phyloP scores from a whole-genome alignment of 495 filamentous ascomycete genomes.

The Penicilliopsis zonata region DNA sequence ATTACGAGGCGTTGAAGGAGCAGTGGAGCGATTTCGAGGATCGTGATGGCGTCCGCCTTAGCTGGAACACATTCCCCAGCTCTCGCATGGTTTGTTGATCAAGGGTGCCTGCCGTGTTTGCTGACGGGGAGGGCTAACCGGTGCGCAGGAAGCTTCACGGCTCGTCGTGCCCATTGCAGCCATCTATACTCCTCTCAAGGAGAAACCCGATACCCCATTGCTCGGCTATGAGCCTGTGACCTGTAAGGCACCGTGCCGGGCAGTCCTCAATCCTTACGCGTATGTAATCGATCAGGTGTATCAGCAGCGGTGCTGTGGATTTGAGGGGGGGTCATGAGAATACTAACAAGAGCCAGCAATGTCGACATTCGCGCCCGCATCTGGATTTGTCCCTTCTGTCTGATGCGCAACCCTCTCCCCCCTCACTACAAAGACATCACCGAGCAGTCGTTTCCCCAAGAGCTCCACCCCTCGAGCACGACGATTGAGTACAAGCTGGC shows the following conservation, averaged over 20 bases:
- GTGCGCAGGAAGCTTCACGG: slow-evolving; percentile 76
- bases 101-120: slow-evolving; percentile 2
- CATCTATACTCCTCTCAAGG: slow-evolving; percentile 92
- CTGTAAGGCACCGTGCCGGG: slow-evolving; percentile 92
- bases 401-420: slow-evolving; percentile 87
- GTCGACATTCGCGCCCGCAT: slow-evolving; percentile 89
- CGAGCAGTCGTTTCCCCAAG: slow-evolving; percentile 83
- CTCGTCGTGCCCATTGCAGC: slow-evolving; percentile 96
- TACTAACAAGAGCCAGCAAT: slow-evolving; percentile 46
- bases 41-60: slow-evolving; percentile 88
- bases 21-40: slow-evolving; percentile 97
- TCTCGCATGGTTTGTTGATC: slow-evolving; percentile 73
- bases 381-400: slow-evolving; percentile 98
- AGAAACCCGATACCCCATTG: slow-evolving; percentile 79
- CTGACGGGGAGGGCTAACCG: slow-evolving; percentile 12
- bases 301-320: too few species aligned
- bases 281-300: too few species aligned
- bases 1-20: slow-evolving; percentile 80
- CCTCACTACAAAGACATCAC: slow-evolving; percentile 99
- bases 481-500: slow-evolving; percentile 97
- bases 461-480: slow-evolving; percentile 85
- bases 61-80: slow-evolving; percentile 99
- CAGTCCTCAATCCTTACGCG: slow-evolving; percentile 96
- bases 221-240: slow-evolving; percentile 95
- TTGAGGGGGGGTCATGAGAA: not conserved